Base-by-base conservation (phyloP, 345 rosid species). In the Chamaenerion angustifolium region DNA sequence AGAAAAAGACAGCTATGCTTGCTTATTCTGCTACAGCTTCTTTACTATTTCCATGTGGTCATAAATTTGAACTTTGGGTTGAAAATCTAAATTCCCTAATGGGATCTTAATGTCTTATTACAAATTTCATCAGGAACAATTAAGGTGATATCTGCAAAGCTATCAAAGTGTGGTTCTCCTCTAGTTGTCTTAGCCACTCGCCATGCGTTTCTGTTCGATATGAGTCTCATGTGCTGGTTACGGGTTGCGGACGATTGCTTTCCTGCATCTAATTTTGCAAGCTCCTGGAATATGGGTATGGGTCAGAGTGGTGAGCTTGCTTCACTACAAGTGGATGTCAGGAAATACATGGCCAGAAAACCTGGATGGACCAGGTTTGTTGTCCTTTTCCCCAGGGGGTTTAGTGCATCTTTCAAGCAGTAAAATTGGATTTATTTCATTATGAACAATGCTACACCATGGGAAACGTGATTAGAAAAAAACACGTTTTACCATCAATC, bases 161-260 rank as follows among this genome's bases (percentile, higher is more conserved):
- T 93, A 57, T 82, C 99, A 17, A 93, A 85, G 61, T 88, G 90
- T 31, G 96, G 96, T 64, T 82, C 81, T 65, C 99, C 99, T 45
- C 89, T 93, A 12, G 79, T 93, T 70, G 95, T 93, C 54, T 66
- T 93, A 61, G 99, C 90, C 56, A 84, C 94, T 11, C 88, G 96
- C 14, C 95, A 93, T 64, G 99, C 96, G 5, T 93, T 80, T 71
- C 82, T 92, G 62, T 92, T 84, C 40, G 96, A 92, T 68, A 77
- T 52, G 70, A 75, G 74, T 77, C 88, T 92, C 31, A 82, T 65
- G 90, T 93, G 96, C 60, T 88, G 99, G 99, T 71, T 93, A 66
- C 79, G 99, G 71, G 94, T 85, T 48, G 96, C 86, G 21, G 99
- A 93, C 66, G 99, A 93, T 64, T 93, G 96, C 72, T 93, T 93